phyloP scores from a whole-genome alignment of 805 yeast species.

The Lachancea sp. region DNA sequence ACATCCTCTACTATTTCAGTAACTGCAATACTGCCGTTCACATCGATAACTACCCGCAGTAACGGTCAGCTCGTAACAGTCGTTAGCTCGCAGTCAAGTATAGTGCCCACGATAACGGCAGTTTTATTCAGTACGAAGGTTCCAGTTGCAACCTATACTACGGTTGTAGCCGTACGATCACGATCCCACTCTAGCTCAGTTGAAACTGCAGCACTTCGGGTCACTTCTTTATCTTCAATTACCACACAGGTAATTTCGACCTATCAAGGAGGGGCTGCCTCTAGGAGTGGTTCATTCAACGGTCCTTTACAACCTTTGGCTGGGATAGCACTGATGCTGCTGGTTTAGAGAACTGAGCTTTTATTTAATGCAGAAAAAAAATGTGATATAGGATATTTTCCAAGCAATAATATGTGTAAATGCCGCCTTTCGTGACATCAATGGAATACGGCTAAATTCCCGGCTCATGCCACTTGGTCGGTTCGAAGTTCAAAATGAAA shows the following conservation, averaged over 20 bases:
- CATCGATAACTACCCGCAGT: conserved; percentile 9
- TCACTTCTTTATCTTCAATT: conserved; percentile 4
- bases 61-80: conserved; percentile 11
- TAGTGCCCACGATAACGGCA: conserved; percentile 10
- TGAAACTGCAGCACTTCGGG: background rate
- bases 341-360: background rate
- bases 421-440: background rate
- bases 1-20: conserved; percentile 10
- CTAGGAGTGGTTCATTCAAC: background rate
- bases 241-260: conserved; percentile 10
- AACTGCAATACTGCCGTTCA: conserved; percentile 12
- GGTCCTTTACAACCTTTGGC: background rate
- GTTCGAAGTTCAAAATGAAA: too few relatives aligned
- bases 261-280: conserved; percentile 11
- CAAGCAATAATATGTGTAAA: background rate
- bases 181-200: background rate
- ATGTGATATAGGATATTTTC: background rate
- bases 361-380: background rate
- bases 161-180: background rate
- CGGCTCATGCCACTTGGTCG: too few relatives aligned
- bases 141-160: conserved; percentile 1
- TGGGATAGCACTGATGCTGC: conserved; percentile 1
- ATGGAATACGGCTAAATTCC: too few relatives aligned
- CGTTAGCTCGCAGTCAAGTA: conserved; percentile 10
- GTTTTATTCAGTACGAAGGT: conserved; percentile 5